Evolutionary conservation across 2,329 filamentous ascomycete species (phyloP).

Genomic region (Alternaria hordeiaustralica): DNA sequence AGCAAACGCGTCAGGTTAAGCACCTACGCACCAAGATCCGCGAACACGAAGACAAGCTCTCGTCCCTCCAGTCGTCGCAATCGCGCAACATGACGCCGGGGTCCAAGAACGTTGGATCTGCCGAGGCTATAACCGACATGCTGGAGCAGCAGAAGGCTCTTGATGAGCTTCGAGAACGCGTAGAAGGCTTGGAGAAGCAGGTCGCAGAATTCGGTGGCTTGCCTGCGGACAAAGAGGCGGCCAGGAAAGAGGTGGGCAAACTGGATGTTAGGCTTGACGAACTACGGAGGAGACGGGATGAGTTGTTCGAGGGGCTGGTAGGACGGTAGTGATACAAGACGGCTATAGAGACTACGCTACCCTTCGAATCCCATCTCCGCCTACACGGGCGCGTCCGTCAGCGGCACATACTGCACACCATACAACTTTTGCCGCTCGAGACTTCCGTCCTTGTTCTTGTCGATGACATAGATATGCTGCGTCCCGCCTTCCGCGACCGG

Average conservation of each 20-base stretch:
- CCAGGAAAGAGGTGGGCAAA: slow-evolving; percentile 72
- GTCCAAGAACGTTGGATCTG: slow-evolving; percentile 46
- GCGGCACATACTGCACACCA: slow-evolving; percentile 77
- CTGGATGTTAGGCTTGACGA: slow-evolving; percentile 68
- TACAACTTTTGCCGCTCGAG: slow-evolving; percentile 64
- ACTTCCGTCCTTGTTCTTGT: slow-evolving; percentile 71
- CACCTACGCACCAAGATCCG: slow-evolving; percentile 69
- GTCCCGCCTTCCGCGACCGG: slow-evolving; percentile 65
- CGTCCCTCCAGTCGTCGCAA: slow-evolving; percentile 46
- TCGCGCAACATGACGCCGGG: slow-evolving; percentile 26
- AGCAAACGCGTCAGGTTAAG: slow-evolving; percentile 75
- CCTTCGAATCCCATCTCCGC: not conserved
- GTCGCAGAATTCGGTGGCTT: slow-evolving; percentile 73
- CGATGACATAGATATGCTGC: slow-evolving; percentile 76
- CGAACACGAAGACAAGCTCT: slow-evolving; percentile 61
- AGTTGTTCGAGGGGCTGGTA: slow-evolving; percentile 75
- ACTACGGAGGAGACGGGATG: slow-evolving; percentile 70
- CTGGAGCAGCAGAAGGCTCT: slow-evolving; percentile 68
- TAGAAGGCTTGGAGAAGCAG: slow-evolving; percentile 66
- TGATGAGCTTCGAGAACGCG: slow-evolving; percentile 63
- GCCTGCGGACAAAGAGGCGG: slow-evolving; percentile 72
- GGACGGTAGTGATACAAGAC: slow-evolving; percentile 44
- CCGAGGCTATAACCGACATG: slow-evolving; percentile 64
- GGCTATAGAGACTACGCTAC: not conserved
- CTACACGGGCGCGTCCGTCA: slow-evolving; percentile 69